phyloP scores from a whole-genome alignment of 1,139 yeast genomes.

The Protomyces lactucae-debilis region DNA sequence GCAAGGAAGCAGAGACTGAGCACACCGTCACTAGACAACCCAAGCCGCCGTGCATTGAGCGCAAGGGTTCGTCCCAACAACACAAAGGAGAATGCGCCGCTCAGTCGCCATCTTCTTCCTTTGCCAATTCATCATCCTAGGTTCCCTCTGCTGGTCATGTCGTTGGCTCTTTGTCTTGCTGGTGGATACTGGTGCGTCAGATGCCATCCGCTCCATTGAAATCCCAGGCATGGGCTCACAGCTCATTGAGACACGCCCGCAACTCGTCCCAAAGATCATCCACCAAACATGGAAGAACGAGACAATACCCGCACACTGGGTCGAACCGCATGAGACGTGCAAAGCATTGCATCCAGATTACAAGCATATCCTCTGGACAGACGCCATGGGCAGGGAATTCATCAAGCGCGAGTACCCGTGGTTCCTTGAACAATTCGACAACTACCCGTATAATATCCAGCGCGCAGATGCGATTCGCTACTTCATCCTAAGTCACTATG shows the following conservation, averaged over 20 bases:
- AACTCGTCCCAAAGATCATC: slow-evolving; percentile 75
- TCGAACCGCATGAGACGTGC: slow-evolving; percentile 68
- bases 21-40: no score
- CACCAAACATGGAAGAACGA: slow-evolving; percentile 87
- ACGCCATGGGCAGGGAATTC: slow-evolving; percentile 72
- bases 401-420: slow-evolving; percentile 75
- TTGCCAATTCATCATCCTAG: slow-evolving; percentile 28
- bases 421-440: slow-evolving; percentile 75
- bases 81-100: slow-evolving; percentile 8
- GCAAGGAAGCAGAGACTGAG: no score
- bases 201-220: slow-evolving; percentile 32
- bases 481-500: slow-evolving; percentile 74
- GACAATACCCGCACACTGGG: slow-evolving; percentile 76
- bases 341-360: slow-evolving; percentile 78
- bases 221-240: slow-evolving; percentile 48
- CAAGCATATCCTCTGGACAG: slow-evolving; percentile 87
- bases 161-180: slow-evolving; percentile 60
- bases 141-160: slow-evolving; percentile 30
- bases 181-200: slow-evolving; percentile 51
- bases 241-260: slow-evolving; percentile 35
- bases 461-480: slow-evolving; percentile 92
- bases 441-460: slow-evolving; percentile 73
- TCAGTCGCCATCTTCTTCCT: slow-evolving; percentile 22
- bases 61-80: no score
- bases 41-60: no score